Conservation (phyloP, 345 rosid species). For the Draba incana region DNA sequence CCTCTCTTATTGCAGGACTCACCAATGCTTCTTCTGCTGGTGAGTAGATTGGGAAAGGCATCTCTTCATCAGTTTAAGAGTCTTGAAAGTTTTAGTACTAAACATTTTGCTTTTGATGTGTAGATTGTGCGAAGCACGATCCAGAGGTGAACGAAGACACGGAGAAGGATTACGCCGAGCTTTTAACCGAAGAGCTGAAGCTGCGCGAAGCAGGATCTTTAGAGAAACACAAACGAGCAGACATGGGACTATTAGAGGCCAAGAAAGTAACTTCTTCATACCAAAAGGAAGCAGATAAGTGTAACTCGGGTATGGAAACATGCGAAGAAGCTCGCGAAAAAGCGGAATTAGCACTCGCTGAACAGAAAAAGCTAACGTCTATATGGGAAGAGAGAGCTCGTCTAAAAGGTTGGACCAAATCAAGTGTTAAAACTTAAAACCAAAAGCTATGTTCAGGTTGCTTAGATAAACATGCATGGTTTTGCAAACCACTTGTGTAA, state of each 20-base stretch:
- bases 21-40: constrained; percentile 70
- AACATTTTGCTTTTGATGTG: constrained; percentile 8
- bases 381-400: constrained; percentile 89
- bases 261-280: constrained; percentile 90
- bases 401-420: constrained; percentile 77
- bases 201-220: constrained; percentile 72
- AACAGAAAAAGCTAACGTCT: constrained; percentile 73
- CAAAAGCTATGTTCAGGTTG: constrained; percentile 55
- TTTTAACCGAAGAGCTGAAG: constrained; percentile 81
- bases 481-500: constrained; percentile 21
- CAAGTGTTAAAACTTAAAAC: constrained; percentile 47
- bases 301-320: constrained; percentile 98
- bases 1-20: constrained; percentile 57
- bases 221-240: constrained; percentile 77
- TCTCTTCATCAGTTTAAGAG: neutral
- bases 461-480: constrained; percentile 10
- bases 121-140: constrained; percentile 85
- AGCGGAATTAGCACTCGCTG: constrained; percentile 64
- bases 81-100: neutral
- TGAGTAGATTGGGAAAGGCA: constrained; percentile 41
- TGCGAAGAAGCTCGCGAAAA: constrained; percentile 97
- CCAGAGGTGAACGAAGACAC: constrained; percentile 87
- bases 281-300: constrained; percentile 98
- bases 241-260: constrained; percentile 90
- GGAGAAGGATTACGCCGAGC: constrained; percentile 79